phyloP scores from a whole-genome alignment of 805 yeast species.

The Cyberlindnera suaveolens region DNA sequence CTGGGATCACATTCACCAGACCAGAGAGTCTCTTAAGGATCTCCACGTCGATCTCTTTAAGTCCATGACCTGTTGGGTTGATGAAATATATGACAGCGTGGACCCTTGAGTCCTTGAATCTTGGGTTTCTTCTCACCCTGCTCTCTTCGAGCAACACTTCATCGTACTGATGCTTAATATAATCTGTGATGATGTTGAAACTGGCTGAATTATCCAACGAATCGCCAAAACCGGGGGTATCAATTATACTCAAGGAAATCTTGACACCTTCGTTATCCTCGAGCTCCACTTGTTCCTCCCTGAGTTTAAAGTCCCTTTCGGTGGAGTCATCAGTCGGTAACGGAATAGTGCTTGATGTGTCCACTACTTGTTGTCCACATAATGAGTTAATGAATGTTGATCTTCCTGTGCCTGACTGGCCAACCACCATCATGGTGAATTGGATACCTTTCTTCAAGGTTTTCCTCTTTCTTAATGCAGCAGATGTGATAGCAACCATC shows the following conservation, averaged over 20 bases:
- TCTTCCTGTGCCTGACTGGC: conserved; percentile 83
- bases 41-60: conserved; percentile 70
- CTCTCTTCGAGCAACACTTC: conserved; percentile 77
- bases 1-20: conserved; percentile 80
- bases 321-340: conserved; percentile 45
- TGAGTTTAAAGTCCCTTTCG: conserved; percentile 51
- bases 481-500: conserved; percentile 46
- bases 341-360: conserved; percentile 54
- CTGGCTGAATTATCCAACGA: conserved; percentile 61
- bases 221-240: conserved; percentile 82
- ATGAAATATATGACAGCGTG: conserved; percentile 72
- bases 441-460: conserved; percentile 78
- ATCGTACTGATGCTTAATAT: conserved; percentile 75
- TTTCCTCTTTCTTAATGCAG: conserved; percentile 66
- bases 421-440: conserved; percentile 82
- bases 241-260: conserved; percentile 68
- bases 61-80: conserved; percentile 80
- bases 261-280: conserved; percentile 85
- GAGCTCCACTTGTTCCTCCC: conserved; percentile 78
- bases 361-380: conserved; percentile 84
- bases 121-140: conserved; percentile 76
- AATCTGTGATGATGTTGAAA: conserved; percentile 68
- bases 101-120: conserved; percentile 79
- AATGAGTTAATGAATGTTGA: conserved; percentile 89
- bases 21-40: conserved; percentile 74